Conservation (phyloP, 1,284 basidiomycete species). For the Rhodotorula sp. region DNA sequence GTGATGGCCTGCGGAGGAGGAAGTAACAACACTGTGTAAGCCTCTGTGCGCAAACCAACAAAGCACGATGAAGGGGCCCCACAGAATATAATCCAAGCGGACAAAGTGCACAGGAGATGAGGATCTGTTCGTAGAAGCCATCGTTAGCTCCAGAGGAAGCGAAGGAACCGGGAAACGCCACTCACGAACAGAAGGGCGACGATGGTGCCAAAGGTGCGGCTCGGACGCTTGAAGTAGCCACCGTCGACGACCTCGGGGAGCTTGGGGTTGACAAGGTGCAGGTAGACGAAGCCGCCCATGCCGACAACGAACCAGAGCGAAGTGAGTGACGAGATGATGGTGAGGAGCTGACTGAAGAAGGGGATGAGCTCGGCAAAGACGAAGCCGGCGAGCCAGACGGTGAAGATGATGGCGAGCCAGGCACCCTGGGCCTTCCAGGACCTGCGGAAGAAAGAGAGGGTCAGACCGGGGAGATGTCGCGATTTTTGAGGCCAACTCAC, state of each 20-base stretch:
- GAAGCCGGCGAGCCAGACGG: constrained; percentile 6
- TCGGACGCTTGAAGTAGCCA: neutral
- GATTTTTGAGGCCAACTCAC: neutral
- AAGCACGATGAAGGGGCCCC: too few relatives aligned
- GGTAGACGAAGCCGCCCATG: constrained; percentile 4
- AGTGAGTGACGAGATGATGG: constrained; percentile 13
- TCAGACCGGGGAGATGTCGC: too few relatives aligned
- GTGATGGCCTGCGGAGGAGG: too few relatives aligned
- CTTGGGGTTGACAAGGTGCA: constrained; percentile 5
- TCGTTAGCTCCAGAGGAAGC: neutral
- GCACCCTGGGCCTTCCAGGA: constrained; percentile 9
- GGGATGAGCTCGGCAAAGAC: constrained; percentile 21
- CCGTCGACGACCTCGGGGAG: neutral
- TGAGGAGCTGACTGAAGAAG: constrained; percentile 20
- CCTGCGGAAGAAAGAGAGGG: neutral
- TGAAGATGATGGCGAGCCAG: constrained; percentile 8
- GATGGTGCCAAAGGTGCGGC: neutral
- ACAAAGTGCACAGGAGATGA: neutral
- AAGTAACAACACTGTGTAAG: too few relatives aligned
- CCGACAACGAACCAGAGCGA: constrained; percentile 17
- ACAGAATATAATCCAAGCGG: neutral
- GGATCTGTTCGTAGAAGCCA: neutral
- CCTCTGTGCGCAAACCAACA: too few relatives aligned
- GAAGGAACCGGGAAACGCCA: too few relatives aligned
- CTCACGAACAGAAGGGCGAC: neutral